These are phyloP conservation scores for Pyrus communis DNA, from an alignment of 306 rosid genomes.

Conservation along the genomic window DNA sequence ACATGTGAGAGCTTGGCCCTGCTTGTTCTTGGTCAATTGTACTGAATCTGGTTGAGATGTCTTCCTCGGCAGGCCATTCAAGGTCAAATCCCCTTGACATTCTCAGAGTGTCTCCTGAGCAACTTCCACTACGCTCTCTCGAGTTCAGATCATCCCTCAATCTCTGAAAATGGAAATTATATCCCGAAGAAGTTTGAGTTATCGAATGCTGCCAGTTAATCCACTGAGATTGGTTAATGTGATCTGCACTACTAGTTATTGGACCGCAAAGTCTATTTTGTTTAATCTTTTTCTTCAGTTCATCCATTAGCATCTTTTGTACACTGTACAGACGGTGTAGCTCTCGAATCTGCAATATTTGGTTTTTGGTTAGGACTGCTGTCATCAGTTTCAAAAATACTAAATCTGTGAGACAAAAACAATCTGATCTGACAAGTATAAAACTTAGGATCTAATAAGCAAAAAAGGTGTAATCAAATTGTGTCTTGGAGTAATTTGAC, in stretches of 20 bases:
- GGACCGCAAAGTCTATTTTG: constrained; percentile 31
- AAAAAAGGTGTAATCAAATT: background rate
- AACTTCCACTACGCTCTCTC: constrained; percentile 74
- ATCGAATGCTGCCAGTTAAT: constrained; percentile 25
- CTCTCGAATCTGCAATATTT: constrained; percentile 60
- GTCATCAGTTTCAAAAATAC: background rate
- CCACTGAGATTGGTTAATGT: constrained; percentile 25
- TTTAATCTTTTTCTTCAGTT: constrained; percentile 37
- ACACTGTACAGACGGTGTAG: constrained; percentile 73
- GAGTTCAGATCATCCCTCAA: constrained; percentile 44
- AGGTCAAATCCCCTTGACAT: constrained; percentile 59
- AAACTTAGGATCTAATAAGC: background rate
- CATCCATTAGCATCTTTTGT: constrained; percentile 75
- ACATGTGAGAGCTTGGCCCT: constrained; percentile 35
- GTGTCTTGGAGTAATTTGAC: background rate
- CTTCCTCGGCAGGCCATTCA: constrained; percentile 55
- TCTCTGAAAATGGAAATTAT: constrained; percentile 32
- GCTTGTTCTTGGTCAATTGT: constrained; percentile 40
- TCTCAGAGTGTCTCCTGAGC: constrained; percentile 55
- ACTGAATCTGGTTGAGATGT: constrained; percentile 27
- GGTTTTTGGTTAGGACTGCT: background rate
- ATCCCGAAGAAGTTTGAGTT: constrained; percentile 18
- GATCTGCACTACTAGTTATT: constrained; percentile 22
- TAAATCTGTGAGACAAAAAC: background rate
- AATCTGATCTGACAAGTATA: background rate